Evolutionary conservation across 306 rosid genomes (phyloP).

Genomic region (Cucumis sativus): DNA sequence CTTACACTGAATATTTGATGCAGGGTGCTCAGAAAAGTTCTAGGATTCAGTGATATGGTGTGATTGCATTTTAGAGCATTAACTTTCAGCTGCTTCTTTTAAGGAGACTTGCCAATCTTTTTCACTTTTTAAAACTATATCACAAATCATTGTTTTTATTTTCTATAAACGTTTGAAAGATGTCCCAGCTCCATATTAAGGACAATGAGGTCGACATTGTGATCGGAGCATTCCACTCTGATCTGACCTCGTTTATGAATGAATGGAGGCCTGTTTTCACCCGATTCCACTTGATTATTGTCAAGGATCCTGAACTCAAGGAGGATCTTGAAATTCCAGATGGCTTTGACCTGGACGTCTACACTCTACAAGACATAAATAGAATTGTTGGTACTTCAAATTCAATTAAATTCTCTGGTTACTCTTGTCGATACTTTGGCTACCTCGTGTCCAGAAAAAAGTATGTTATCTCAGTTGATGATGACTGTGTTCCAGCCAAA

Average conservation of each 20-base stretch:
- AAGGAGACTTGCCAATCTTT: slow-evolving; percentile 12
- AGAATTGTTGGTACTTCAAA: slow-evolving; percentile 53
- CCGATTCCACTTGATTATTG: slow-evolving; percentile 70
- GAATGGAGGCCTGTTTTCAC: slow-evolving; percentile 71
- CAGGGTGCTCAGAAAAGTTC: slow-evolving; percentile 84
- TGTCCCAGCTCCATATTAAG: slow-evolving; percentile 44
- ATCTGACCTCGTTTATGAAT: slow-evolving; percentile 53
- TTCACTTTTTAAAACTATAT: background rate
- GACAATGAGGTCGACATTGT: slow-evolving; percentile 81
- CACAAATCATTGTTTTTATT: slow-evolving; percentile 4
- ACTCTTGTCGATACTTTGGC: slow-evolving; percentile 92
- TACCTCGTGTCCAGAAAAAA: slow-evolving; percentile 67
- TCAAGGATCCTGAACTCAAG: slow-evolving; percentile 75
- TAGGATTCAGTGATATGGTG: slow-evolving; percentile 21
- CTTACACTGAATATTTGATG: slow-evolving; percentile 18
- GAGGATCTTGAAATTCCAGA: slow-evolving; percentile 60
- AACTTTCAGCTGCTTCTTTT: slow-evolving; percentile 7
- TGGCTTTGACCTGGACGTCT: slow-evolving; percentile 61
- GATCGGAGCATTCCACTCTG: slow-evolving; percentile 65
- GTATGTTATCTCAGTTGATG: slow-evolving; percentile 77
- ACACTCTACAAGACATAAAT: slow-evolving; percentile 52
- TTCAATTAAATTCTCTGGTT: slow-evolving; percentile 67
- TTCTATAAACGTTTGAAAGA: slow-evolving; percentile 23
- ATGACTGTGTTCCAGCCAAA: slow-evolving; percentile 79
- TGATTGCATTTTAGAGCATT: slow-evolving; percentile 13